A percentile compares a stretch with the other conserved stretches of the same genome.
Conservation (phyloP, 1,284 basidiomycete genomes). For the Cryptococcus floricola region DNA sequence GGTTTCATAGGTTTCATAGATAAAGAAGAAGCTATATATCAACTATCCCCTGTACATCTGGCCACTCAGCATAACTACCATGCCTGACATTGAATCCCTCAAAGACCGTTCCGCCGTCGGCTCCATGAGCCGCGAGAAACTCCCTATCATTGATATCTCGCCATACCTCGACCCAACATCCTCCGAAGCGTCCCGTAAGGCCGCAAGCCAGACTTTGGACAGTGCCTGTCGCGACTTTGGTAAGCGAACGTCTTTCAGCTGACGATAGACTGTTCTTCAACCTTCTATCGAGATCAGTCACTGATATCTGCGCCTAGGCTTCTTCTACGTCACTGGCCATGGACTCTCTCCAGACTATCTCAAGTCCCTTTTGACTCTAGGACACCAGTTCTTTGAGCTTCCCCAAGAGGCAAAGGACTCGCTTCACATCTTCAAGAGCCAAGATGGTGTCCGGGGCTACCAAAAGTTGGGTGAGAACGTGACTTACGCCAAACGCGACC, state of each 20-base stretch:
- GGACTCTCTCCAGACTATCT: slow-evolving; percentile 27
- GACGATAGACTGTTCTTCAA: background rate
- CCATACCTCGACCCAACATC: slow-evolving; percentile 19
- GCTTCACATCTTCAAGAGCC: slow-evolving; percentile 32
- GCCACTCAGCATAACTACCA: background rate
- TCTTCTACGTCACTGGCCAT: slow-evolving; percentile 38
- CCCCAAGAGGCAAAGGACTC: slow-evolving; percentile 27
- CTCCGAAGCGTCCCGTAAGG: slow-evolving; percentile 11
- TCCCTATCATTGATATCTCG: slow-evolving; percentile 23
- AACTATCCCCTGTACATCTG: no score
- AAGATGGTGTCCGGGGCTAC: slow-evolving; percentile 23
- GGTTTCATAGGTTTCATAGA: no score
- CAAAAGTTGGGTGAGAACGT: slow-evolving; percentile 29
- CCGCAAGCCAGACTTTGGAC: slow-evolving; percentile 17
- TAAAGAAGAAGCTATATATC: no score
- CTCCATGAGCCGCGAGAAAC: slow-evolving; percentile 9
- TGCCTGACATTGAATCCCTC: slow-evolving; percentile 17
- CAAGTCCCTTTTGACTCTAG: slow-evolving; percentile 19
- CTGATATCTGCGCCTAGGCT: slow-evolving; percentile 11
- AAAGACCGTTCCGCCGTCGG: slow-evolving; percentile 12
- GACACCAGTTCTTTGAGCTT: slow-evolving; percentile 32
- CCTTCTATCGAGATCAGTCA: background rate
- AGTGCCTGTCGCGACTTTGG: slow-evolving; percentile 24
- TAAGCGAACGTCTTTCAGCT: background rate
- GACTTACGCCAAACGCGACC: slow-evolving; percentile 27